Conservation (phyloP, 441 rosid species). For the Euphorbia schlechtendalii region DNA sequence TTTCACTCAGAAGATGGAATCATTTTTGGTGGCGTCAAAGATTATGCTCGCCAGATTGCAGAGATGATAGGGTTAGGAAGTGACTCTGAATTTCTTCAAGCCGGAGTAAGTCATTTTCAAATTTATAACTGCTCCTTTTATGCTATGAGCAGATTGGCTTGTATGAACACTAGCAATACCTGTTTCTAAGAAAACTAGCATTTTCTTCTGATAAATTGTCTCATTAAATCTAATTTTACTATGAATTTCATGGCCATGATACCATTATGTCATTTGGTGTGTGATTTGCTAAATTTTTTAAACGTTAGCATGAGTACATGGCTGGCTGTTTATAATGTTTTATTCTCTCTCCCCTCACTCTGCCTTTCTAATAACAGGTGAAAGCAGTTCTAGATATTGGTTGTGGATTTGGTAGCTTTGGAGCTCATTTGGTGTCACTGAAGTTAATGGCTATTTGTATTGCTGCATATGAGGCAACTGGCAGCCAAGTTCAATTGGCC, state of each 20-base stretch:
- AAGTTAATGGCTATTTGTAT: slow-evolving; percentile 81
- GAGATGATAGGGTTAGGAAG: slow-evolving; percentile 94
- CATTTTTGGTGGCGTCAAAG: slow-evolving; percentile 86
- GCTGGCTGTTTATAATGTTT: slow-evolving; percentile 3
- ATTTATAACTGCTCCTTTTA: slow-evolving; percentile 16
- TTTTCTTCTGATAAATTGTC: background rate
- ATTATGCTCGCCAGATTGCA: slow-evolving; percentile 87
- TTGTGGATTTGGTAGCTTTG: slow-evolving; percentile 97
- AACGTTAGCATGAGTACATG: background rate
- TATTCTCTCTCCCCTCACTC: background rate
- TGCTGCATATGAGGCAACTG: slow-evolving; percentile 86
- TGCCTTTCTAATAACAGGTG: slow-evolving; percentile 42
- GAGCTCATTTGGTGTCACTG: slow-evolving; percentile 80
- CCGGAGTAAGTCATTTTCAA: slow-evolving; percentile 65
- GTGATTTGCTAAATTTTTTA: background rate
- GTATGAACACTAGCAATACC: background rate
- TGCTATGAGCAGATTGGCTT: slow-evolving; percentile 11
- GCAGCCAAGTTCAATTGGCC: slow-evolving; percentile 96
- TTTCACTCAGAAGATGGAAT: slow-evolving; percentile 88
- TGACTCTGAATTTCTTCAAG: slow-evolving; percentile 80
- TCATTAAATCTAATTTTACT: background rate
- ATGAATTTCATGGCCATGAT: background rate
- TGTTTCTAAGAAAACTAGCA: slow-evolving; percentile 3
- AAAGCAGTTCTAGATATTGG: slow-evolving; percentile 78
- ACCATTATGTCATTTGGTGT: background rate